Evolutionary conservation across 441 rosid genomes (phyloP).

Genomic region (Eutrema salsugineum): DNA sequence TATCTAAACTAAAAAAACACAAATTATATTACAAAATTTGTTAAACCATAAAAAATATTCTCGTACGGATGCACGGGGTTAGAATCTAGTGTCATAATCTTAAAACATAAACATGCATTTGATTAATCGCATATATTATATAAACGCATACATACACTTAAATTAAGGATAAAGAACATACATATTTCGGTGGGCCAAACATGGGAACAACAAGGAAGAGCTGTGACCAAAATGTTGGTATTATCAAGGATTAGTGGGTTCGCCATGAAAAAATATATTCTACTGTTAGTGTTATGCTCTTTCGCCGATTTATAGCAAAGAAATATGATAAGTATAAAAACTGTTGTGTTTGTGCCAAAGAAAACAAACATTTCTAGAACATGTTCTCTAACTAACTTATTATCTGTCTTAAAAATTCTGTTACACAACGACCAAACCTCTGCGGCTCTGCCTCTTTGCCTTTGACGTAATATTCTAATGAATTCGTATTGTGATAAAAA

Average conservation of each 20-base stretch:
- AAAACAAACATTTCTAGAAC: background rate
- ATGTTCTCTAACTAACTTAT: background rate
- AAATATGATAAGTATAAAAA: background rate
- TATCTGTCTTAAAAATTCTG: background rate
- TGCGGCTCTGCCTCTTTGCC: background rate
- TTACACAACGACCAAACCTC: background rate
- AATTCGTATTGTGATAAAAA: background rate
- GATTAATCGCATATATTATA: background rate
- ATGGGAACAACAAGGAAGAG: background rate
- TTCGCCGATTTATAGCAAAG: background rate
- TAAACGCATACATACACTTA: background rate
- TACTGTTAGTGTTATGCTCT: background rate
- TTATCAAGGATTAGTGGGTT: background rate
- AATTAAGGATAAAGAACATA: background rate
- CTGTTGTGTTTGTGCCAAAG: constrained; percentile 10
- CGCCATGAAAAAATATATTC: background rate
- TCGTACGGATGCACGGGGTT: no score
- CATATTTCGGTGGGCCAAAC: background rate
- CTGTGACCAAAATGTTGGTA: background rate
- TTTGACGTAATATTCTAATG: background rate
- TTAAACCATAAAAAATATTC: no score
- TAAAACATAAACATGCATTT: background rate
- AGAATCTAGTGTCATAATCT: background rate
- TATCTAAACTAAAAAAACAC: no score
- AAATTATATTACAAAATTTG: no score